Percentiles rank a stretch among this genome's conserved stretches.
Evolutionary conservation across 176 grass and related monocot genomes (phyloP).

Genomic region (Phragmites australis): DNA sequence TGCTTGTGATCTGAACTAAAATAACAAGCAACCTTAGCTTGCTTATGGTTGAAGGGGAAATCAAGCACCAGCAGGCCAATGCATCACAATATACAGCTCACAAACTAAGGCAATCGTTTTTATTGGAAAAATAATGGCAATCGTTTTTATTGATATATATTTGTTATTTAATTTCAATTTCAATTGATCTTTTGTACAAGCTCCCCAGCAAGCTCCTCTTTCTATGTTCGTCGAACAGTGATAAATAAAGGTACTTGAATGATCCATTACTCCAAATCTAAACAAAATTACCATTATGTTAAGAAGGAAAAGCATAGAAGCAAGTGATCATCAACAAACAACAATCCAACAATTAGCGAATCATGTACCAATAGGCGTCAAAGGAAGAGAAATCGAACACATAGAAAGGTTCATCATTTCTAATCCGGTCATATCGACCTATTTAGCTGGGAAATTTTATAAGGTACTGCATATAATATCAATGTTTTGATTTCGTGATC

Average conservation of each 20-base stretch:
- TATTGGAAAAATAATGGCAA: not conserved
- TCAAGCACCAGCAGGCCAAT: slow-evolving; percentile 1
- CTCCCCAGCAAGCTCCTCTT: not conserved
- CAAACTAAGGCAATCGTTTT: not conserved
- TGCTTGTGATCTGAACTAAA: slow-evolving; percentile 43
- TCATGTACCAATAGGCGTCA: not conserved
- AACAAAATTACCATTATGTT: not conserved
- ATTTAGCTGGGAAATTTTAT: not conserved
- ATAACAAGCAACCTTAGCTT: slow-evolving; percentile 36
- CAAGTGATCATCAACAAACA: not conserved
- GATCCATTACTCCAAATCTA: not conserved
- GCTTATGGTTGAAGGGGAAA: slow-evolving; percentile 29
- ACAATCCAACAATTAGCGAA: not conserved
- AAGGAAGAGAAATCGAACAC: not conserved
- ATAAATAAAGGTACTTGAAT: not conserved
- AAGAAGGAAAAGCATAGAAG: not conserved
- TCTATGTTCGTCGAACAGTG: not conserved
- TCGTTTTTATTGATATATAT: not conserved
- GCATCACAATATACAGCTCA: slow-evolving; percentile 17
- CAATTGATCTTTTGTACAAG: not conserved
- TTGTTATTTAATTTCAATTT: not conserved
- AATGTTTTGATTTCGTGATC: not conserved
- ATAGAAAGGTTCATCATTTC: not conserved
- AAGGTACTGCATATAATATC: not conserved
- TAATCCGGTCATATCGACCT: not conserved